Evolutionary conservation across 106 monocot genomes (phyloP).

Genomic region (Phalaenopsis aphrodite): DNA sequence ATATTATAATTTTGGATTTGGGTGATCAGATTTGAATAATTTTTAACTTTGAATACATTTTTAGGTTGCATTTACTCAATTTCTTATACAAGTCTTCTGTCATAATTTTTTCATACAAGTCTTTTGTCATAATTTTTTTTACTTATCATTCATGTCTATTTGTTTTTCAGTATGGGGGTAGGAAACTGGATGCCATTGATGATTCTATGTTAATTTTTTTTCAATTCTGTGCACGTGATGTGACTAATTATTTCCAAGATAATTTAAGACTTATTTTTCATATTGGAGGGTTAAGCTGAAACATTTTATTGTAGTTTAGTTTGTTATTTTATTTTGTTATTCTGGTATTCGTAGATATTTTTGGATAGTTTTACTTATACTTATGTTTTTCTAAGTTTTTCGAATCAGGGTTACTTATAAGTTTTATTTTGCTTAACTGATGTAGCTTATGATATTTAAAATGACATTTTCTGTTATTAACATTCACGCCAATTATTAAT

Average conservation of each 20-base stretch:
- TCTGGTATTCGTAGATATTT: no score
- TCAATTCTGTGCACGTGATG: background rate
- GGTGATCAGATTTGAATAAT: background rate
- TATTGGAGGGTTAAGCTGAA: background rate
- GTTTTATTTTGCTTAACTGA: background rate
- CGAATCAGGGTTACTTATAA: background rate
- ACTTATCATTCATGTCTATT: background rate
- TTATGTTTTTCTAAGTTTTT: no score
- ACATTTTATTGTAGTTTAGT: background rate
- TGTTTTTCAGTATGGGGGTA: background rate
- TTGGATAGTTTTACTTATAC: background rate
- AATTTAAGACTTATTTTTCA: background rate
- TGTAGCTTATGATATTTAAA: background rate
- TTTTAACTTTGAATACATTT: background rate
- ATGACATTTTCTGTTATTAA: background rate
- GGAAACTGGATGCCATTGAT: background rate
- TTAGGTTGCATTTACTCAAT: background rate
- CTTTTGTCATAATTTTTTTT: background rate
- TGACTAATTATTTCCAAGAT: background rate
- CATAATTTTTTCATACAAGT: background rate
- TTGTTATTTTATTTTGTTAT: background rate
- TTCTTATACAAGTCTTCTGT: background rate
- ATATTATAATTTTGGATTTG: background rate
- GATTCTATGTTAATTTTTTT: background rate
- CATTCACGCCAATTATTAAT: background rate